Base-by-base conservation (phyloP, 768 basidiomycete species). In the Mycena amicta region DNA sequence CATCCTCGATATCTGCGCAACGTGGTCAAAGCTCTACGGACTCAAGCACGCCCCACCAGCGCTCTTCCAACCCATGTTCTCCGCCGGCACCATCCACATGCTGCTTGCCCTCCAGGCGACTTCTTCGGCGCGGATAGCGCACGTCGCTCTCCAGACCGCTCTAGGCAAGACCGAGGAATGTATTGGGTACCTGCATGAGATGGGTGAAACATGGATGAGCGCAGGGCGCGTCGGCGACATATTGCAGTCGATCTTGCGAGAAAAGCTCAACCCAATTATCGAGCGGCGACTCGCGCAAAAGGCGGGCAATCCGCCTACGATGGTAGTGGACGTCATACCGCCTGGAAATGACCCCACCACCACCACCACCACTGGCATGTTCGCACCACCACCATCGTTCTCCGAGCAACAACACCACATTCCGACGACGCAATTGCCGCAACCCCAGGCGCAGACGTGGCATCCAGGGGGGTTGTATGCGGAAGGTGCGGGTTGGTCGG, bases 61-160 rank as follows among this genome's bases (percentile, higher is more conserved):
- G 13, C 55, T 75, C 47, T 65, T 73, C 29, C 76, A 77, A 56
- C 67, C 73, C 58, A 62, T 66, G 18, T 77, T 75, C 67, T 68
- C 68, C 40, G 74, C 74, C 6, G 76, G 74, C 15, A 76, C 76
- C 22, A 70, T 72, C 41, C 75, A 71, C 52, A 68, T 76, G 31
- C 70, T 76, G 55, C 64, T 69, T 30, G 71, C 73, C 39, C 67
- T 74, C 53, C 70, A 72, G 54, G 70, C 71, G 33, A 57, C 46
- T 4, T 37, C 47, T 23, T 50, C 47, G 31, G 49, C 25, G 30
- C 16, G n/a, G 45, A 28, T 37, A 20, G 49, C 47, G 30, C 47
- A 50, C 47, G 54, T 22, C 16, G 54, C 29, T 25, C 43, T 55
- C 20, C 20, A 49, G 54, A 49, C 30, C 18, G 43, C 54, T 26